These are phyloP conservation scores for Pseudogymnoascus sp. DNA, from an alignment of 2,329 filamentous ascomycete species.

Conservation along the genomic window DNA sequence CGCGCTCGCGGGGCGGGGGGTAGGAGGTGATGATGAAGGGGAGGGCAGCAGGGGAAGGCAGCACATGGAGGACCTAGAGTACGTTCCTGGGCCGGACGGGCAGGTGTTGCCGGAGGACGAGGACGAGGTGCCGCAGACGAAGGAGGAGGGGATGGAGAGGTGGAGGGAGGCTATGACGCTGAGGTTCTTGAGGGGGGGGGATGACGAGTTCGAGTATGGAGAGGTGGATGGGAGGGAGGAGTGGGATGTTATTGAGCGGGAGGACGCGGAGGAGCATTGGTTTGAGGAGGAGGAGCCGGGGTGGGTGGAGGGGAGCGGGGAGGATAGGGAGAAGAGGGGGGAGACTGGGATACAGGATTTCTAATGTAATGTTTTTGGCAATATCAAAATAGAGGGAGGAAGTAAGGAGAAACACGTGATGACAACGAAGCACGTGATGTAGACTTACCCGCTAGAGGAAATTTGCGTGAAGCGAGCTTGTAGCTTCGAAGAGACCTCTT, in stretches of 20 bases:
- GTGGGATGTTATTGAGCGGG: constrained; percentile 25
- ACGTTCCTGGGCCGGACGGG: constrained; percentile 20
- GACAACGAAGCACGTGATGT: background rate
- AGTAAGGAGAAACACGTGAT: background rate
- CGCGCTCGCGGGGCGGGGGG: constrained; percentile 13
- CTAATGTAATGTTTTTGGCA: constrained; percentile 13
- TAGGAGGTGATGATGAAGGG: constrained; percentile 7
- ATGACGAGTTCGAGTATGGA: constrained; percentile 28
- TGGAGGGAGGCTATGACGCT: constrained; percentile 29
- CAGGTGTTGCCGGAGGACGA: constrained; percentile 25
- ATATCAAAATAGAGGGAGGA: background rate
- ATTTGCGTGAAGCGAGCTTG: constrained; percentile 6
- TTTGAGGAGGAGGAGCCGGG: constrained; percentile 30
- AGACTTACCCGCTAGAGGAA: background rate
- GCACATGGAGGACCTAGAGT: constrained; percentile 18
- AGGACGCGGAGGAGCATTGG: constrained; percentile 27
- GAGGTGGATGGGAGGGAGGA: constrained; percentile 26
- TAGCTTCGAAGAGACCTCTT: constrained; percentile 2
- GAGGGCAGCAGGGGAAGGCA: background rate
- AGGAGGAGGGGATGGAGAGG: constrained; percentile 26
- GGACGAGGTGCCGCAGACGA: constrained; percentile 24
- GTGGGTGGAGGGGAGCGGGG: constrained; percentile 18
- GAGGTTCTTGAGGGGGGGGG: constrained; percentile 27
- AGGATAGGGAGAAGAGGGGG: constrained; percentile 16
- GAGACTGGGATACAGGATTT: constrained; percentile 30